phyloP scores from a whole-genome alignment of 2,329 filamentous ascomycete species.

The Botrytis byssoidea region DNA sequence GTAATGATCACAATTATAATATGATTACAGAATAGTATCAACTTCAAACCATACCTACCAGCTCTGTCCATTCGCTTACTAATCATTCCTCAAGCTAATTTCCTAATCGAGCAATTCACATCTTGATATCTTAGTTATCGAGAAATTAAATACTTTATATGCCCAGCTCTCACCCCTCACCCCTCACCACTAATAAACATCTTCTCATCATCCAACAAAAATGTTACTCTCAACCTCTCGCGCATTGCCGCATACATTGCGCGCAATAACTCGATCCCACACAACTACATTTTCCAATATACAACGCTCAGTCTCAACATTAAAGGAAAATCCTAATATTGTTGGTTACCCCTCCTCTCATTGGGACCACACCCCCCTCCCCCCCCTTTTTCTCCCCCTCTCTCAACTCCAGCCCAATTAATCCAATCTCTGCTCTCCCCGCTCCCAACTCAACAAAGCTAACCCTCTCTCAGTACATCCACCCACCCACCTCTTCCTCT shows the following conservation, averaged over 20 bases:
- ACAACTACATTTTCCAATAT: too few species aligned
- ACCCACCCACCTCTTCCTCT: conserved; percentile 44
- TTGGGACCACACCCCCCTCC: too few species aligned
- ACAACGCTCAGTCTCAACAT: conserved; percentile 29
- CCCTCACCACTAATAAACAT: not conserved
- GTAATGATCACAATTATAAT: not conserved
- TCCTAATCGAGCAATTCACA: conserved; percentile 4
- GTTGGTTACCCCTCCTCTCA: conserved; percentile 23
- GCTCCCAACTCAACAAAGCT: not conserved
- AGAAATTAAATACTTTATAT: not conserved
- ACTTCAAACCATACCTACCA: not conserved
- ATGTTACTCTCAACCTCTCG: conserved; percentile 8
- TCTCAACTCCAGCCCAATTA: not conserved
- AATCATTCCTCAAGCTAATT: conserved; percentile 9
- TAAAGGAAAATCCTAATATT: conserved; percentile 38
- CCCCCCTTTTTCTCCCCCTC: not conserved
- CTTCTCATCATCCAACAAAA: not conserved
- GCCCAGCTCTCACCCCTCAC: not conserved
- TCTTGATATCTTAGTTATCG: conserved; percentile 3
- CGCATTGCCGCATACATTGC: not conserved
- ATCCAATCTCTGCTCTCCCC: too few species aligned
- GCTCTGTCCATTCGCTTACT: not conserved
- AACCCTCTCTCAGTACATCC: conserved; percentile 52
- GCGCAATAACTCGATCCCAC: not conserved
- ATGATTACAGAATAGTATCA: not conserved